Evolutionary conservation across 164 flowering plant species (phyloP).

Genomic region (Piper betle): DNA sequence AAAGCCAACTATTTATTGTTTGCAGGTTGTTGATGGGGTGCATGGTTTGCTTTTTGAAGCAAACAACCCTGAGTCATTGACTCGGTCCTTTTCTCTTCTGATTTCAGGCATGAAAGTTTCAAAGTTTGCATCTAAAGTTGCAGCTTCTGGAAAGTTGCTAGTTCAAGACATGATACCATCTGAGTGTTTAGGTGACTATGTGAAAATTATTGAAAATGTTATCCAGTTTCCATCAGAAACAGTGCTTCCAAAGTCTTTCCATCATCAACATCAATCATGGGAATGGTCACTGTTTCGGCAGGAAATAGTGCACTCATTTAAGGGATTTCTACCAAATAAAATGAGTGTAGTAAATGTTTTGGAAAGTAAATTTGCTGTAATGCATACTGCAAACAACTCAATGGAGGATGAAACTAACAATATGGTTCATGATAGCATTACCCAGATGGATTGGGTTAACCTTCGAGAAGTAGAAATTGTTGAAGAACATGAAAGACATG

Average conservation of each 20-base stretch:
- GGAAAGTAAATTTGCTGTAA: constrained; percentile 34
- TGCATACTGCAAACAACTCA: constrained; percentile 10
- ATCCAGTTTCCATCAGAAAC: constrained; percentile 77
- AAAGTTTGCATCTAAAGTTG: constrained; percentile 46
- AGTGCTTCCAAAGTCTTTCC: constrained; percentile 38
- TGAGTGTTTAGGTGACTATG: constrained; percentile 66
- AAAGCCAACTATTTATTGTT: too few relatives aligned
- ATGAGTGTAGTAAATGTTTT: constrained; percentile 41
- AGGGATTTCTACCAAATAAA: constrained; percentile 10
- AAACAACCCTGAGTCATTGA: constrained; percentile 49
- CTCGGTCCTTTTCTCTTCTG: constrained; percentile 54
- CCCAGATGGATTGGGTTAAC: constrained; percentile 52
- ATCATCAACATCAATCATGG: constrained; percentile 49
- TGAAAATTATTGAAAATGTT: constrained; percentile 57
- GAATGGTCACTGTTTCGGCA: constrained; percentile 54
- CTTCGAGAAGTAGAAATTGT: constrained; percentile 41
- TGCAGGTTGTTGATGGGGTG: constrained; percentile 68
- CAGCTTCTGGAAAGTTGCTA: constrained; percentile 58
- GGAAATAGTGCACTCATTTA: constrained; percentile 26
- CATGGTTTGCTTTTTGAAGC: constrained; percentile 57
- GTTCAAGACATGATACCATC: constrained; percentile 75
- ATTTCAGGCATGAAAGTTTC: constrained; percentile 58
- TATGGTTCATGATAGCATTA: constrained; percentile 30
- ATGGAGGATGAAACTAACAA: constrained; percentile 24
- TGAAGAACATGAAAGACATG: constrained; percentile 69